Evolutionary conservation across 305 asterid genomes (phyloP).

Genomic region (Ajuga reptans): DNA sequence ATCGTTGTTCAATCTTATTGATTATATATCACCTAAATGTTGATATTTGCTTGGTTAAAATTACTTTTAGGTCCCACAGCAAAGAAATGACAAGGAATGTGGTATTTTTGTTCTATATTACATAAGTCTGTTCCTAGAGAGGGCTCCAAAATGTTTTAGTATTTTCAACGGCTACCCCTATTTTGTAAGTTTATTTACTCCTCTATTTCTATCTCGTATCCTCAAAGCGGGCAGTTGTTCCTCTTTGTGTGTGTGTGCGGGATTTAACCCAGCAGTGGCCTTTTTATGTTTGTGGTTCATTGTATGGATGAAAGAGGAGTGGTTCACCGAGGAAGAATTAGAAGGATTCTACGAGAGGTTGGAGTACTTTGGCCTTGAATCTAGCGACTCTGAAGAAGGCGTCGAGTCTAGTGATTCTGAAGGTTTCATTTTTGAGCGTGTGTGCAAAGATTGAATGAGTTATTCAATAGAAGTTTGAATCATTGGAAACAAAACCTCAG

Average conservation of each 20-base stretch:
- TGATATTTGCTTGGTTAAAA: no score
- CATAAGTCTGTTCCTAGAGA: slow-evolving; percentile 19
- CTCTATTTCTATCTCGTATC: no score
- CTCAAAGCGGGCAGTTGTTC: no score
- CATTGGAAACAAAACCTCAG: neutral
- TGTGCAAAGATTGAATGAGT: no score
- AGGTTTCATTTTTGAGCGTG: neutral
- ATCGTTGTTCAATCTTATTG: no score
- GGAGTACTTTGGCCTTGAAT: slow-evolving; percentile 7
- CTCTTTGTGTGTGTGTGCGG: no score
- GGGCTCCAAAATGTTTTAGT: slow-evolving; percentile 25
- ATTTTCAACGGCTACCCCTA: no score
- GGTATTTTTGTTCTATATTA: slow-evolving; percentile 37
- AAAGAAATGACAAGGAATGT: slow-evolving; percentile 36
- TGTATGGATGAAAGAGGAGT: slow-evolving; percentile 42
- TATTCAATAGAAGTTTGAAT: no score
- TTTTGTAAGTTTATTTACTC: slow-evolving; percentile 26
- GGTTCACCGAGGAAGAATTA: slow-evolving; percentile 36
- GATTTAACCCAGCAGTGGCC: no score
- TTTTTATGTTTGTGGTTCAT: neutral
- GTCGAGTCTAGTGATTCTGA: neutral
- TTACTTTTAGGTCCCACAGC: no score
- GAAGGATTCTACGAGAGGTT: slow-evolving; percentile 32
- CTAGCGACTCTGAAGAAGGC: neutral
- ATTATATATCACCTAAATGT: no score